These are phyloP conservation scores for Carex sylvatica DNA, from an alignment of 202 grass and related monocot genomes.

Conservation along the genomic window DNA sequence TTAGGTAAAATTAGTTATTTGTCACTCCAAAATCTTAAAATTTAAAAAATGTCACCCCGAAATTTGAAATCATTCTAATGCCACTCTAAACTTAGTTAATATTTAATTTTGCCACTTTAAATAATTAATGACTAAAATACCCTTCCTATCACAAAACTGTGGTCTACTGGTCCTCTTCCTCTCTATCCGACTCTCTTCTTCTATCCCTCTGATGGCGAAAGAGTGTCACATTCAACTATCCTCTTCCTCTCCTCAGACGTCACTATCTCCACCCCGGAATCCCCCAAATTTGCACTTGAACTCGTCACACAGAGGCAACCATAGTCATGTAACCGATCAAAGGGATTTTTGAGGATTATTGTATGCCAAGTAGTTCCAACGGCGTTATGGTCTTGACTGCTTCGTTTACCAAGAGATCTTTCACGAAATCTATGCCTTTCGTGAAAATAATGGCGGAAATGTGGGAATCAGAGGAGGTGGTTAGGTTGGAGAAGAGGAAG, in stretches of 20 bases:
- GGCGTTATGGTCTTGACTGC: constrained; percentile 67
- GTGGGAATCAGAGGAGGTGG: constrained; percentile 25
- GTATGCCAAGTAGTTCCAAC: constrained; percentile 54
- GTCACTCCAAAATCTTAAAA: no score
- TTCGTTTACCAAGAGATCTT: constrained; percentile 67
- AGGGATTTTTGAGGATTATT: constrained; percentile 60
- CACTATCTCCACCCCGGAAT: constrained; percentile 63
- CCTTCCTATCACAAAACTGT: no score
- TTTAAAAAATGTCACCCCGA: no score
- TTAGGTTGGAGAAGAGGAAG: not conserved
- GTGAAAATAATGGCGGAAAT: constrained; percentile 57
- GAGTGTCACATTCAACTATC: no score
- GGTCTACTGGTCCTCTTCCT: no score
- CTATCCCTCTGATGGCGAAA: no score
- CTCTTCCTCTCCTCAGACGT: constrained; percentile 29
- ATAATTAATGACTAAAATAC: no score
- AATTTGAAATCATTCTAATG: no score
- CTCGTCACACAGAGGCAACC: constrained; percentile 52
- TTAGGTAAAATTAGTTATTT: no score
- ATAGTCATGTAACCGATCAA: constrained; percentile 53
- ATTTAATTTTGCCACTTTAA: no score
- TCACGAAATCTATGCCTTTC: constrained; percentile 68
- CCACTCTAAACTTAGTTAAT: no score
- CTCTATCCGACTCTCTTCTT: no score
- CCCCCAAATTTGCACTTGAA: constrained; percentile 43